Base-by-base conservation (phyloP, 2,329 filamentous ascomycete species). In the Diplodia intermedia region DNA sequence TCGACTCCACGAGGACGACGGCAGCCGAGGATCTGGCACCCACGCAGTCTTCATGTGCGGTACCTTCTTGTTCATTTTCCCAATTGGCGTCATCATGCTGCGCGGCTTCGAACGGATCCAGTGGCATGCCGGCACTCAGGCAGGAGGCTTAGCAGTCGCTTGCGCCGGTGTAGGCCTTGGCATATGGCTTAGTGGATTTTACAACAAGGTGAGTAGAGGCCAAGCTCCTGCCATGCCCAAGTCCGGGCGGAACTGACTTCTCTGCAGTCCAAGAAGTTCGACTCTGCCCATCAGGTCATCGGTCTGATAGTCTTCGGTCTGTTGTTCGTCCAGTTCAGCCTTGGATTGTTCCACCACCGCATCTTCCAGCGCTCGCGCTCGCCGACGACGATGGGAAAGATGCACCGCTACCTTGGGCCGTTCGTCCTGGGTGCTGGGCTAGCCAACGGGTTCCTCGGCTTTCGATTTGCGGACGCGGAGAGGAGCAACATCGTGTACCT, bases 51-150 rank as follows among this genome's bases (percentile, higher is more conserved):
- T 86, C 55, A 90, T 90, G 88, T 78, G 87, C 49, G 74, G 86
- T 12, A 80, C 80, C 14, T 85, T 89, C 68, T 78, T 88, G 2
- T 81, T 84, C 18, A 71, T 89, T 56, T 84, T 88, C 74, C 88
- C 88, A 0, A 70, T 86, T 11, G 88, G 88, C 1, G 79, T 86
- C 14, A 71, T 88, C 29, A 76, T 88, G 31, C 74, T 89, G 56
- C 79, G 86, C 1, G 73, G 87, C 2, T 80, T 85, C 11, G 80
- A 82, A 38, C 84, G 81, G 75, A 83, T 85, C 1, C 82, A 81
- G 69, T 85, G 83, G 81, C 88, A 90, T 74, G 85, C 80, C 47
- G 71, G 83, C 23, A 84, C 84, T 68, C 87, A 90, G 77, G 74
- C 74, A 0, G 70, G 86, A 26, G 86, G 84, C 14, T 73, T 85